Base-by-base conservation (phyloP, 305 asterid species). In the Plantago lanceolata region DNA sequence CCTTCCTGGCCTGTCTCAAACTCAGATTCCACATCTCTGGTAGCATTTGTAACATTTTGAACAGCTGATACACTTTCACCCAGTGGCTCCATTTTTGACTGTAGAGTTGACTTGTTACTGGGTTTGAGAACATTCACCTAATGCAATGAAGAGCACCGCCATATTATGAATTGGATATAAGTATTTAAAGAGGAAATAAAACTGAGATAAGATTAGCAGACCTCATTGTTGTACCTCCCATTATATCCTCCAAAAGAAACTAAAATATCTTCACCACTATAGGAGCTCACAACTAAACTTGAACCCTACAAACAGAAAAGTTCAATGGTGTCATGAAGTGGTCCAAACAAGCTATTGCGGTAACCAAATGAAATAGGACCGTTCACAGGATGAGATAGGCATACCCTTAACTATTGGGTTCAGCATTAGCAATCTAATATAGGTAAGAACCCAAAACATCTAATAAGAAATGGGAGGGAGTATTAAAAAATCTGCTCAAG, bases 151-250 rank as follows among this genome's bases (percentile, higher is more conserved):
- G 63, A 69, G 54, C 51, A 63, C 51, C 40, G 45, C 16, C 67
- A 20, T 76, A 73, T 70, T 35, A 59, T 40, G 61, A 65, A 74
- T 68, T 19, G 57, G 29, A 70, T 48, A 54, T 65, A 72, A 64
- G 50, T 13, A 40, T 20, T 67, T 12, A 55, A 48, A 58, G 57
- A 64, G 54, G 37, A 57, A 52, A 40, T 51, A 71, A 68, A 68
- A 68, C 59, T 67, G 29, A 74, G 60, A 55, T 55, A 61, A 57
- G 68, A 61, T 37, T 48, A 63, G 61, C 74, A 16, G 66, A 90
- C 97, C 97, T 93, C 99, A 73, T 93, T 93, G 85, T 73, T 93
- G 87, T 90, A 93, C 75, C 79, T 84, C 77, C 99, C 99, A 71
- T 93, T 93, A 70, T 93, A 93, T 75, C 99, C 99, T 64, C 97